Base-by-base conservation (phyloP, 345 rosid species). In the Carallia pectinifolia region DNA sequence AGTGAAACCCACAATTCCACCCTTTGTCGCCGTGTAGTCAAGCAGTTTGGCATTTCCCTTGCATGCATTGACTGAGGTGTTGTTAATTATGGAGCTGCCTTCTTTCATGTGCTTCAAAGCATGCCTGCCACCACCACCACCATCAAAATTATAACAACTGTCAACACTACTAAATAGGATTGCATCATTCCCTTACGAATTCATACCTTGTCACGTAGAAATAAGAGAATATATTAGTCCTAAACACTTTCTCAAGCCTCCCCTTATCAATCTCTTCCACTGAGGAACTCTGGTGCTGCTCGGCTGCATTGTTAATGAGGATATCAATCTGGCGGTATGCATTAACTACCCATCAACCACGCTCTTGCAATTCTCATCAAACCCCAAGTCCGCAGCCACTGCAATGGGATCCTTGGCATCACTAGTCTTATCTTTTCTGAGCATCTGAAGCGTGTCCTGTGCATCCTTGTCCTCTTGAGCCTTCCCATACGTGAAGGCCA, bases 61-160 rank as follows among this genome's bases (percentile, higher is more conserved):
- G 78, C 89, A 93, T 4, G 96, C 97, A 66, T 68, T 84, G 55
- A 87, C 79, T 1, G 96, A 89, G 8, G 96, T 76, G 3, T 93
- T 86, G 73, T 90, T 90, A 77, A 93, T 89, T 37, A 90, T 88
- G 36, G 85, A 61, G 30, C 97, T 81, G 1, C 96, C 97, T 70
- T 85, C 89, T 71, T 81, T 89, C 98, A 89, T 91, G 79, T 87
- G 90, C 88, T 84, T 87, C 76, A 91, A 68, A 0, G 81, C 82
- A 71, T 84, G 90, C 86, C 93, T 87, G 52, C 60, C 5, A 29
- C 3, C 40, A 19, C 18, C n/a, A 23, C 7, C 56, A 69, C n/a
- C 29, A 33, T 17, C 7, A 19, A 31, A 34, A 17, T 31, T 23
- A 23, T 13, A 17, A 48, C n/a, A n/a, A 16, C 36, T 2, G 0